Conservation (phyloP, 2,329 filamentous ascomycete species). For the Penicillium sp. region DNA sequence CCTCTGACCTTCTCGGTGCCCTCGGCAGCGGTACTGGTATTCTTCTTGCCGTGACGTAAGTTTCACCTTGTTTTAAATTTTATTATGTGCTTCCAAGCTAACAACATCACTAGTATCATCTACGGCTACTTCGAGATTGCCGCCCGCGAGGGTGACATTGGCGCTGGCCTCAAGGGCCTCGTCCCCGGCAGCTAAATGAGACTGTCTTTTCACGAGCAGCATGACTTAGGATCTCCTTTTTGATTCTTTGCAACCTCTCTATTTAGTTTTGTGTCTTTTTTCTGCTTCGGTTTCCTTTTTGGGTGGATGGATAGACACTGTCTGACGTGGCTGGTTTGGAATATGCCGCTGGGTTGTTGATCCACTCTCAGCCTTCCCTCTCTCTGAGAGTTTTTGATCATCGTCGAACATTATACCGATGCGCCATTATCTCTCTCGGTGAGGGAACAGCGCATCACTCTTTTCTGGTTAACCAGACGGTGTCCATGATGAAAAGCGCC, state of each 20-base stretch:
- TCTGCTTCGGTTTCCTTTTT: constrained; percentile 25
- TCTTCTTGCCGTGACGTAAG: constrained; percentile 95
- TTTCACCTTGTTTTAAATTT: constrained; percentile 29
- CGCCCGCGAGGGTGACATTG: constrained; percentile 95
- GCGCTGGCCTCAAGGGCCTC: constrained; percentile 68
- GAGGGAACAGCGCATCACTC: constrained; percentile 10
- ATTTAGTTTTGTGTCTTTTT: constrained; percentile 29
- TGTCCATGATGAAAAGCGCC: constrained; percentile 30
- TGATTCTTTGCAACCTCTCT: constrained; percentile 16
- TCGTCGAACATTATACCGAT: background rate
- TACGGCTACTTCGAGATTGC: constrained; percentile 99
- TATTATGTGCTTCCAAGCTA: constrained; percentile 7
- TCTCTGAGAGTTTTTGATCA: background rate
- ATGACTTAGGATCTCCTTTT: constrained; percentile 30
- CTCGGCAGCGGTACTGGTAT: constrained; percentile 97
- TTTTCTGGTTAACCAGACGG: constrained; percentile 2
- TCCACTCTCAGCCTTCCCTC: background rate
- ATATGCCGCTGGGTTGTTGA: background rate
- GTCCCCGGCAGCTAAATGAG: constrained; percentile 51
- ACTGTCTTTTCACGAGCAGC: constrained; percentile 35
- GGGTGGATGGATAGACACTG: constrained; percentile 30
- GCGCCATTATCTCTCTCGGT: background rate
- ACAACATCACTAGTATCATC: constrained; percentile 72
- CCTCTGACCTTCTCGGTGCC: constrained; percentile 92
- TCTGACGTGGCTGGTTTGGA: constrained; percentile 6